Percentiles rank a stretch among this genome's conserved stretches.
phyloP scores from a whole-genome alignment of 192 early-diverging fungal species.

The Lobulomyces angularis region DNA sequence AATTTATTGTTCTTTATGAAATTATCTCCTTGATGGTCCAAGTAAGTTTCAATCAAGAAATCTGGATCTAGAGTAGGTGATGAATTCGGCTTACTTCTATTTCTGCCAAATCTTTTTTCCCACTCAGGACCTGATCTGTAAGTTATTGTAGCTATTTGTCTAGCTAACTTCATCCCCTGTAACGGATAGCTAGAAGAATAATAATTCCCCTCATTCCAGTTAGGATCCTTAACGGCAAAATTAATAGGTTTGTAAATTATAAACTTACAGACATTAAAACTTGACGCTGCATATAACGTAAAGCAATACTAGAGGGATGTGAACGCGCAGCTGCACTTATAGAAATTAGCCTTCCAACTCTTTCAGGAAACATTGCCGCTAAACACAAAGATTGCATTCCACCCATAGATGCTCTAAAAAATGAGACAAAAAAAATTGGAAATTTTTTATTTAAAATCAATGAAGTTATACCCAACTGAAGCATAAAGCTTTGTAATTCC shows the following conservation, averaged over 20 bases:
- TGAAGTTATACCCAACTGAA: conserved; percentile 77
- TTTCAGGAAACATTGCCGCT: conserved; percentile 69
- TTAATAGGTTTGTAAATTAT: neutral
- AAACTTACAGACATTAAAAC: conserved; percentile 22
- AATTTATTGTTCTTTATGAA: conserved; percentile 36
- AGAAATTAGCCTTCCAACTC: conserved; percentile 62
- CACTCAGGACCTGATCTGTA: conserved; percentile 97
- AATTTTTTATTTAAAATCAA: too few species aligned
- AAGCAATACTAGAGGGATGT: conserved; percentile 92
- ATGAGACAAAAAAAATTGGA: too few species aligned
- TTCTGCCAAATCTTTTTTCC: conserved; percentile 87
- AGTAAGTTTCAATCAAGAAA: conserved; percentile 88
- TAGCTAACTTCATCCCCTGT: conserved; percentile 86
- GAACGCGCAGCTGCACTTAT: conserved; percentile 89
- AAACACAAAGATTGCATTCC: conserved; percentile 55
- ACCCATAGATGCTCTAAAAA: conserved; percentile 47
- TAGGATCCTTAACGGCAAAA: conserved; percentile 55
- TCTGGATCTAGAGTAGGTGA: conserved; percentile 79
- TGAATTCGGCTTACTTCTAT: conserved; percentile 57
- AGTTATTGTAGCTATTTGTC: conserved; percentile 80
- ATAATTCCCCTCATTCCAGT: conserved; percentile 90
- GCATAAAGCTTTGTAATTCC: conserved; percentile 73
- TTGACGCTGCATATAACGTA: conserved; percentile 85
- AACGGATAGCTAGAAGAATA: conserved; percentile 79
- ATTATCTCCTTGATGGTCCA: conserved; percentile 61